These are phyloP conservation scores for Scedosporium dehoogii DNA, from an alignment of 2,329 filamentous ascomycete genomes.

Conservation along the genomic window DNA sequence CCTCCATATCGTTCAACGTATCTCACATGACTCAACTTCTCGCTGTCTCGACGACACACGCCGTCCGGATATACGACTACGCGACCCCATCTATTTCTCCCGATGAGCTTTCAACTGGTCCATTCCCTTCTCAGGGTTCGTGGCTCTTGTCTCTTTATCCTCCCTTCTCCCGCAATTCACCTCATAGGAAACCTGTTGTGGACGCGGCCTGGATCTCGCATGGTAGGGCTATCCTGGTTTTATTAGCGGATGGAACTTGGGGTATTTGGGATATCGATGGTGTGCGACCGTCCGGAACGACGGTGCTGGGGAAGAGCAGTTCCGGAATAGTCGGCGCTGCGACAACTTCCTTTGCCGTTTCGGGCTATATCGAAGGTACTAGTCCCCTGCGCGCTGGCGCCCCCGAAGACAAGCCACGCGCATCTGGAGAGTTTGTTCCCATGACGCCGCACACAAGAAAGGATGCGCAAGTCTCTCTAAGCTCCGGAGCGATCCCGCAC, in stretches of 20 bases:
- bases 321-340: constrained; percentile 47
- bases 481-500: constrained; percentile 28
- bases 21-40: constrained; percentile 48
- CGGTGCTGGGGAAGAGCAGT: constrained; percentile 39
- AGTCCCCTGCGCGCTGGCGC: constrained; percentile 37
- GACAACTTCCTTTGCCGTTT: constrained; percentile 45
- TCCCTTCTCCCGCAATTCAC: constrained; percentile 39
- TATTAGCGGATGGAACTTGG: constrained; percentile 57
- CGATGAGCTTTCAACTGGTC: constrained; percentile 39
- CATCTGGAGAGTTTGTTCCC: constrained; percentile 45
- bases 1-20: constrained; percentile 51
- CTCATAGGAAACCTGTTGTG: constrained; percentile 48
- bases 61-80: constrained; percentile 54
- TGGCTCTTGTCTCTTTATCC: constrained; percentile 56
- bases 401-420: constrained; percentile 24
- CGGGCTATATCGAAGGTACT: constrained; percentile 51
- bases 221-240: constrained; percentile 46
- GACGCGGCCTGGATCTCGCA: constrained; percentile 53
- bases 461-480: constrained; percentile 35
- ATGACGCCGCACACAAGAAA: constrained; percentile 54
- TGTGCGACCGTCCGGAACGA: constrained; percentile 35
- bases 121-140: constrained; percentile 48
- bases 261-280: constrained; percentile 59
- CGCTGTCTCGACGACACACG: constrained; percentile 42
- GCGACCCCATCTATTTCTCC: constrained; percentile 39